Percentiles rank a stretch among this genome's conserved stretches.
phyloP scores from a whole-genome alignment of 257 asterid species.

The Solanum virginianum region DNA sequence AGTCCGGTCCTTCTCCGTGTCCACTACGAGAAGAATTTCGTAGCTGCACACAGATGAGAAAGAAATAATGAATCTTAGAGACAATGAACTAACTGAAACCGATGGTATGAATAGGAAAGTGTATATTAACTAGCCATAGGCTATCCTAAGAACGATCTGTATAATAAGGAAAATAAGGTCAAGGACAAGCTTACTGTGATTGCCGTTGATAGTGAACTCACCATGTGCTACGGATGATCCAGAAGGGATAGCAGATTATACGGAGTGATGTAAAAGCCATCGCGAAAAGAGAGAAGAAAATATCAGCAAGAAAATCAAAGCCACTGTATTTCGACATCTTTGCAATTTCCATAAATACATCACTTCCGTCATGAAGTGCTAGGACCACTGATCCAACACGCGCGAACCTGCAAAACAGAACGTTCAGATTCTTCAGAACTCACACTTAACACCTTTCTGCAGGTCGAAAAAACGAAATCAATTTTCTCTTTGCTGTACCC shows the following conservation, averaged over 20 bases:
- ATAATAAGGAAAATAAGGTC: too few species aligned
- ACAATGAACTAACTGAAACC: neutral
- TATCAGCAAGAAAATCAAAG: constrained; percentile 3
- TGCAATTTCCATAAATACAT: constrained; percentile 24
- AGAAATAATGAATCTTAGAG: neutral
- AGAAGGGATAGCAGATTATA: constrained; percentile 14
- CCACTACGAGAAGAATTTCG: constrained; percentile 3
- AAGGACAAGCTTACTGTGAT: neutral
- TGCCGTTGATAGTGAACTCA: neutral
- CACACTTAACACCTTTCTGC: neutral
- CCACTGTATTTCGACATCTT: constrained; percentile 24
- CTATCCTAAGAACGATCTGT: too few species aligned
- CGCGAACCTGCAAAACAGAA: constrained; percentile 3
- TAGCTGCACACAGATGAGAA: neutral
- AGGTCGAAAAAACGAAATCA: neutral
- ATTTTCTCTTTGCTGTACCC: neutral
- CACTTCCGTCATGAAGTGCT: constrained; percentile 26
- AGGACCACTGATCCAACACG: constrained; percentile 22
- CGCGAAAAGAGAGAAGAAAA: constrained; percentile 12
- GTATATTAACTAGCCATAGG: too few species aligned
- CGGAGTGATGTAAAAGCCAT: constrained; percentile 13
- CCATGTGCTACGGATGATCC: constrained; percentile 22
- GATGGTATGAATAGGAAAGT: too few species aligned
- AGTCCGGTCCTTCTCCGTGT: neutral
- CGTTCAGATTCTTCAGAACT: neutral